Evolutionary conservation across 306 rosid genomes (phyloP).

Genomic region (Citrullus colocynthis): DNA sequence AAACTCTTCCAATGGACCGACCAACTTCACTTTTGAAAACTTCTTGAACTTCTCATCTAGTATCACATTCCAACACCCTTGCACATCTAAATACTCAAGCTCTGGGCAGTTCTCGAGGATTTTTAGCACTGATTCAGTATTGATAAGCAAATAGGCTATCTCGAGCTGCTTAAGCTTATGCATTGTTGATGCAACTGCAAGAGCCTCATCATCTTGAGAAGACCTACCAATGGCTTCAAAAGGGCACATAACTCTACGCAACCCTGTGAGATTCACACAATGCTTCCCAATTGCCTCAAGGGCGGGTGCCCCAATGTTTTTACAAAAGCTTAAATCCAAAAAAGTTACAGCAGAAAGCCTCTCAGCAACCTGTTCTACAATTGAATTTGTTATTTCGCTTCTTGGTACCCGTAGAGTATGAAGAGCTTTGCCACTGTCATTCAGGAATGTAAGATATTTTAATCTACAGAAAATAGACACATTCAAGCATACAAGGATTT

Average conservation of each 20-base stretch:
- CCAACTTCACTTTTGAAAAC: constrained; percentile 49
- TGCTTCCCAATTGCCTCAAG: constrained; percentile 74
- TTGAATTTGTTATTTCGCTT: constrained; percentile 43
- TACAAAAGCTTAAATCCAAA: constrained; percentile 91
- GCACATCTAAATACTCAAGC: constrained; percentile 67
- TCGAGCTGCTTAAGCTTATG: constrained; percentile 84
- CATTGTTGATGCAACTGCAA: constrained; percentile 80
- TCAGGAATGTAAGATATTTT: background rate
- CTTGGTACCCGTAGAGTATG: constrained; percentile 65
- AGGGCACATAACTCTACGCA: constrained; percentile 86
- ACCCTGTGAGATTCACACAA: constrained; percentile 50
- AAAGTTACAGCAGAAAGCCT: constrained; percentile 54
- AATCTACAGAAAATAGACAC: background rate
- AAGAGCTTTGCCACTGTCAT: constrained; percentile 56
- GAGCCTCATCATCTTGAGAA: constrained; percentile 64
- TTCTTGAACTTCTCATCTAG: constrained; percentile 43
- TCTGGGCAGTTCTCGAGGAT: constrained; percentile 55
- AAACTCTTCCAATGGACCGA: constrained; percentile 60
- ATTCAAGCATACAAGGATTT: background rate
- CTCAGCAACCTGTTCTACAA: constrained; percentile 57
- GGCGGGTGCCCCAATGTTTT: constrained; percentile 42
- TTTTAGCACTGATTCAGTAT: constrained; percentile 42
- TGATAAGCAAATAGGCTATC: constrained; percentile 59
- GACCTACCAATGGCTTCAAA: constrained; percentile 65
- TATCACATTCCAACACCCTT: constrained; percentile 85